These are phyloP conservation scores for Barbarea vulgaris DNA, from an alignment of 345 rosid genomes.

Conservation along the genomic window DNA sequence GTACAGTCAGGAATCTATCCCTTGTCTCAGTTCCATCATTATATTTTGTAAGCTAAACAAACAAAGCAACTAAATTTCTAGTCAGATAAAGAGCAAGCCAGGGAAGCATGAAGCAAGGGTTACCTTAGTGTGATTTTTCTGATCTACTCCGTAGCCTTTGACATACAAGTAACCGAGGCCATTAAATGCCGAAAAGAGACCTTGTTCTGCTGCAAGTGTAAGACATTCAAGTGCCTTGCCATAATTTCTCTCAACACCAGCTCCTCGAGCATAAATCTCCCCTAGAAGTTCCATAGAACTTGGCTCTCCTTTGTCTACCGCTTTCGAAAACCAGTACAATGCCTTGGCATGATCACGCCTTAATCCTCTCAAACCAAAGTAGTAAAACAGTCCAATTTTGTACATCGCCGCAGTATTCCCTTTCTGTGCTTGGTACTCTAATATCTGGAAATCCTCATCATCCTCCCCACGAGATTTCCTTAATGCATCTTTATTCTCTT, in stretches of 20 bases:
- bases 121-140: slow-evolving; percentile 90
- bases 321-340: slow-evolving; percentile 82
- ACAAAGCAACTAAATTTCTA: slow-evolving; percentile 5
- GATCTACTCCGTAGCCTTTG: slow-evolving; percentile 92
- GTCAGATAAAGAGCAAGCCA: background rate
- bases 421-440: slow-evolving; percentile 92
- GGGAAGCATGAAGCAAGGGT: slow-evolving; percentile 9
- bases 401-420: slow-evolving; percentile 89
- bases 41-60: background rate
- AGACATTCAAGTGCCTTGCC: slow-evolving; percentile 86
- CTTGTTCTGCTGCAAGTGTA: slow-evolving; percentile 69
- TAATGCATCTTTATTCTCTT: slow-evolving; percentile 80
- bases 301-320: slow-evolving; percentile 84
- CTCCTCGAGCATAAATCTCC: slow-evolving; percentile 94
- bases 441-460: slow-evolving; percentile 88
- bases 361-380: slow-evolving; percentile 92
- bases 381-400: slow-evolving; percentile 81
- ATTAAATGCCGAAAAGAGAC: slow-evolving; percentile 81
- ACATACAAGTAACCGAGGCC: slow-evolving; percentile 90
- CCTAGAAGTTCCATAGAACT: slow-evolving; percentile 96
- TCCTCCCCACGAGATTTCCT: slow-evolving; percentile 85
- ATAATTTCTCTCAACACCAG: slow-evolving; percentile 93
- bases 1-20: background rate
- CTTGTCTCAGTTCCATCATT: background rate
- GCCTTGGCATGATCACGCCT: slow-evolving; percentile 86